phyloP scores from a whole-genome alignment of 495 filamentous ascomycete species.

The Neohortaea acidophila region DNA sequence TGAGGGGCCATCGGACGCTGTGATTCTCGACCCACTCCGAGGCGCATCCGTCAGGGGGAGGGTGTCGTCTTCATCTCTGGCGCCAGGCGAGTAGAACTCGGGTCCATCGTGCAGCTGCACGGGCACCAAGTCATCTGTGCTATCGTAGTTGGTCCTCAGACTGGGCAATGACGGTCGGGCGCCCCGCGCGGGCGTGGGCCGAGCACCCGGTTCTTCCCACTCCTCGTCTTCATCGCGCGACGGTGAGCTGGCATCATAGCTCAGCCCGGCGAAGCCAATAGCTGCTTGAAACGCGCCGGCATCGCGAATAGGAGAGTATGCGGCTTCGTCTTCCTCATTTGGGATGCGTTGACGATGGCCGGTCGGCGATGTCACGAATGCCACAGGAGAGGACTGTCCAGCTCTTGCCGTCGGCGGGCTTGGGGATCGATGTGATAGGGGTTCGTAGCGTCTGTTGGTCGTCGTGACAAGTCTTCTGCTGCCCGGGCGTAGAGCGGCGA shows the following conservation, averaged over 20 bases:
- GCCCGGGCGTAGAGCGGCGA: conserved; percentile 22
- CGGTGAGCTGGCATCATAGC: conserved; percentile 31
- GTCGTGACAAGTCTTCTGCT: conserved; percentile 8
- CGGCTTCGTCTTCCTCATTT: conserved; percentile 27
- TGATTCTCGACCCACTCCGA: too few species aligned
- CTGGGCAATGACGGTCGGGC: conserved; percentile 12
- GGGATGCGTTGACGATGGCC: conserved; percentile 21
- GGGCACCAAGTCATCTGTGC: conserved; percentile 35
- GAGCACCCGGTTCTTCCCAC: conserved; percentile 11
- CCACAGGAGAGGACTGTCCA: conserved; percentile 10
- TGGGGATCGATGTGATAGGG: conserved; percentile 40
- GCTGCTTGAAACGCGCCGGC: conserved; percentile 41
- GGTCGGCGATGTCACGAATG: conserved; percentile 25
- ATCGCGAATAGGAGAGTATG: conserved; percentile 33
- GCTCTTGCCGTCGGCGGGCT: conserved; percentile 23
- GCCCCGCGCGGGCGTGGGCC: conserved; percentile 19
- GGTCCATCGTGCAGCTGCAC: conserved; percentile 26
- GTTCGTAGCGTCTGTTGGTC: conserved; percentile 33
- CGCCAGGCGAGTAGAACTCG: conserved; percentile 10
- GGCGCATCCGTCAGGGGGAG: conserved; percentile 26
- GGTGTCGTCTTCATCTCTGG: conserved; percentile 43
- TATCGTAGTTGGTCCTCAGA: conserved; percentile 24
- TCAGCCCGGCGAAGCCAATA: conserved; percentile 45
- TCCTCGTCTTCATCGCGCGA: conserved; percentile 7
- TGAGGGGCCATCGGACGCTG: conserved; percentile 22